Conservation (phyloP, 352 stramenopile species). For the Phytophthora constricta region DNA sequence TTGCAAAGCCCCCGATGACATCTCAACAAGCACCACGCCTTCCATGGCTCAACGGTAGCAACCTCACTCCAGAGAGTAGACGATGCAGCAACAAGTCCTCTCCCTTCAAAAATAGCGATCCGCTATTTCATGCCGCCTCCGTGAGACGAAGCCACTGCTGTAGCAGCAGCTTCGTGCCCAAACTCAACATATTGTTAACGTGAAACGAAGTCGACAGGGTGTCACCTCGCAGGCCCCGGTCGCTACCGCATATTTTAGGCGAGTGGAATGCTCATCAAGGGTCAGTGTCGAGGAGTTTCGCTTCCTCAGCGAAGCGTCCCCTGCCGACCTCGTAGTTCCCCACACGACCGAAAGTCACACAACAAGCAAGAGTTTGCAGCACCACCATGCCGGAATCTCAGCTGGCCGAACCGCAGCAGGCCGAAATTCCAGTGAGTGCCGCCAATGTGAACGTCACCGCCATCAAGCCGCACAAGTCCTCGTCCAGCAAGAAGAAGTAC, state of each 20-base stretch:
- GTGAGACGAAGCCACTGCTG: slow-evolving; percentile 1
- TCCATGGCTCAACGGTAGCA: slow-evolving; percentile 47
- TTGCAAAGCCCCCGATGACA: slow-evolving; percentile 53
- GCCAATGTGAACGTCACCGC: slow-evolving; percentile 53
- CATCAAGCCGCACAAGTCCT: slow-evolving; percentile 65
- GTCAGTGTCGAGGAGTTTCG: slow-evolving; percentile 22
- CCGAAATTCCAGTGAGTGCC: slow-evolving; percentile 16
- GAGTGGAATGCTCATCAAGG: slow-evolving; percentile 9
- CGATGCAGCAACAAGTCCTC: background rate
- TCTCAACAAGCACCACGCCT: slow-evolving; percentile 59
- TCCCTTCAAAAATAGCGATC: slow-evolving; percentile 20
- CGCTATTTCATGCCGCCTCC: background rate
- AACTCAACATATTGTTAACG: no score
- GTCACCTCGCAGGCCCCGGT: no score
- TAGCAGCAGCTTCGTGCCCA: slow-evolving; percentile 5
- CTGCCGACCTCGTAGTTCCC: slow-evolving; percentile 1
- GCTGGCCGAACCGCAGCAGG: slow-evolving; percentile 15
- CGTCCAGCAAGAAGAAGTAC: slow-evolving; percentile 38
- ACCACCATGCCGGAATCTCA: slow-evolving; percentile 27
- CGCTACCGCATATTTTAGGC: no score
- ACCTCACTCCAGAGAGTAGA: background rate
- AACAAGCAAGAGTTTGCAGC: background rate
- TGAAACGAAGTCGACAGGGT: no score
- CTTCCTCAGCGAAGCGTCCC: slow-evolving; percentile 19
- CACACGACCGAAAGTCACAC: slow-evolving; percentile 1